phyloP scores from a whole-genome alignment of 164 flowering plant species.

The Kingdonia uniflora region DNA sequence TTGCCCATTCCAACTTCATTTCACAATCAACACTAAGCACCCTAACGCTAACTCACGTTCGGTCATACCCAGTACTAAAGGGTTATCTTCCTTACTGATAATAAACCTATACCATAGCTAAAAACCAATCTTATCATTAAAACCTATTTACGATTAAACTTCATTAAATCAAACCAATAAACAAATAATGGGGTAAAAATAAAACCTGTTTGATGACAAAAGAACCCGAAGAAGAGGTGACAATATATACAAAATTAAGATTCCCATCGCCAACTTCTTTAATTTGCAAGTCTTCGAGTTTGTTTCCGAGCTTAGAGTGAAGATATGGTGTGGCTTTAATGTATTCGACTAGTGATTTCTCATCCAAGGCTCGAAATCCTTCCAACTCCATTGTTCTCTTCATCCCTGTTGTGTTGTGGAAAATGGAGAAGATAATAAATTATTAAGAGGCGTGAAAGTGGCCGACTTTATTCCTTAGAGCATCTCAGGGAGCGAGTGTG shows the following conservation, averaged over 20 bases:
- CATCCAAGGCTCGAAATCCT: conserved; percentile 59
- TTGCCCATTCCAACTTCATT: too few relatives aligned
- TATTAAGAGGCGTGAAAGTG: too few relatives aligned
- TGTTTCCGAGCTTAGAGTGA: conserved; percentile 40
- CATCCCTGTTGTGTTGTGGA: too few relatives aligned
- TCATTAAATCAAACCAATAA: conserved; percentile 1
- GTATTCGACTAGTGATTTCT: conserved; percentile 61
- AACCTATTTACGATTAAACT: neutral
- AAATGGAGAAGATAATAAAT: too few relatives aligned
- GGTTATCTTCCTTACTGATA: neutral
- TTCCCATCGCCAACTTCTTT: conserved; percentile 94
- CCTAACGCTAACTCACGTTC: neutral
- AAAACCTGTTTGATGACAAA: conserved; percentile 55
- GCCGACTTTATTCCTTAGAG: too few relatives aligned
- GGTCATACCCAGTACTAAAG: neutral
- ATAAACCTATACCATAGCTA: neutral
- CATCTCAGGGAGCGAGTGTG: too few relatives aligned
- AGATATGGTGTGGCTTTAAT: conserved; percentile 59
- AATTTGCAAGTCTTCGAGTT: conserved; percentile 43
- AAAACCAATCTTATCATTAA: neutral
- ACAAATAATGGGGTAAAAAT: neutral
- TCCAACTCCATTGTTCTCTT: conserved; percentile 31
- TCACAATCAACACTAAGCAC: too few relatives aligned
- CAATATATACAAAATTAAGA: conserved; percentile 61
- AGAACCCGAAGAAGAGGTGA: conserved; percentile 31